Evolutionary conservation across 164 flowering plant species (phyloP).

Genomic region (Liriodendron chinense): DNA sequence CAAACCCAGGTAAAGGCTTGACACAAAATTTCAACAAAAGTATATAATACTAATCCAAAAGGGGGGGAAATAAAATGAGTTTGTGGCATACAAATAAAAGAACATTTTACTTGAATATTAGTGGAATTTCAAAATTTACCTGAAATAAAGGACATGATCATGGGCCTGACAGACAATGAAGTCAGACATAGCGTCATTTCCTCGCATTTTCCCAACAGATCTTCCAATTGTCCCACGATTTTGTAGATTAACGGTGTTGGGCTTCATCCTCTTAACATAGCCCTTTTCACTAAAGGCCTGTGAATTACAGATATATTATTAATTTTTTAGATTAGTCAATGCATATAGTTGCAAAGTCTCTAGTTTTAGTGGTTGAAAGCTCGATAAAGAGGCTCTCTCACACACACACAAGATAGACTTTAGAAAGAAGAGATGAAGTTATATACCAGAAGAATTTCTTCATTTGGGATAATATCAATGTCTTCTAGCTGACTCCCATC

Average conservation of each 20-base stretch:
- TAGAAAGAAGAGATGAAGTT: neutral
- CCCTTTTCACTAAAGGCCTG: conserved; percentile 97
- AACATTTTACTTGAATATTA: neutral
- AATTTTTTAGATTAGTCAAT: neutral
- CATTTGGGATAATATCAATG: conserved; percentile 93
- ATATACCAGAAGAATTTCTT: conserved; percentile 84
- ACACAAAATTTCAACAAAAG: neutral
- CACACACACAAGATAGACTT: neutral
- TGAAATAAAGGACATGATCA: conserved; percentile 89
- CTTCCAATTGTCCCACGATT: conserved; percentile 93
- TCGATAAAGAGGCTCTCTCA: neutral
- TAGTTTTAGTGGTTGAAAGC: neutral
- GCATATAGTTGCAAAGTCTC: neutral
- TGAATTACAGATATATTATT: conserved; percentile 5
- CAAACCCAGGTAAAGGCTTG: too few relatives aligned
- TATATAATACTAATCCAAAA: too few relatives aligned
- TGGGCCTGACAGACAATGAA: conserved; percentile 87
- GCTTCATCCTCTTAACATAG: conserved; percentile 90
- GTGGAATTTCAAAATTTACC: conserved; percentile 33
- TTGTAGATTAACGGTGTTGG: conserved; percentile 84
- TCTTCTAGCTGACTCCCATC: conserved; percentile 86
- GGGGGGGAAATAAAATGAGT: neutral
- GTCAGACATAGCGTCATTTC: conserved; percentile 90
- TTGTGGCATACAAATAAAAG: neutral
- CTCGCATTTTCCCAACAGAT: conserved; percentile 95